Base-by-base conservation (phyloP, 1,284 basidiomycete species). In the Ceraceosorus bombacis region DNA sequence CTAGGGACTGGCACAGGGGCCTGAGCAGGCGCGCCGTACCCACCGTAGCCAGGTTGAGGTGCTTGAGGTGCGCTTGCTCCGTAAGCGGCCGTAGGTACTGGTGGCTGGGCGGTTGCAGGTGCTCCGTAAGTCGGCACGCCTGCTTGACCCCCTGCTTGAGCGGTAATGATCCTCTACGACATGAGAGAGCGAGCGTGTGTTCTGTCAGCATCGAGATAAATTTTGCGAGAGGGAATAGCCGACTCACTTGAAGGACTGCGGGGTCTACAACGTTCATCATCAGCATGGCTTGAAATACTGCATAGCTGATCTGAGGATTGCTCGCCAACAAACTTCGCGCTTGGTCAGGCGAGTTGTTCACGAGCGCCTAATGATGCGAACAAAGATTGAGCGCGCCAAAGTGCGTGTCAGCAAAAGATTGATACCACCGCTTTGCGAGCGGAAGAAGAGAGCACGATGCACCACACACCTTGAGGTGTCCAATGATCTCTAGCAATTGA, bases 241-340 rank as follows among this genome's bases (percentile, higher is more conserved):
- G 46, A 73, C 82, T 72, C 69, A 86, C 84, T 73, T 86, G 82
- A 2, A 97, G 82, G 55, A 96, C 86, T 2, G 85, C 83, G 1
- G 88, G 85, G 69, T 97, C 93, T 53, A 98, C 90, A 36, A 98
- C 90, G 75, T 94, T 90, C 83, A 95, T 90, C 61, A 96, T 82
- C 5, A 98, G 81, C 73, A 98, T 85, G 0, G 90, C 89, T 80
- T 97, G 94, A 81, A 98, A 97, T 15, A 98, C 83, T 0, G 94
- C 94, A 76, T 97, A 98, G 2, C 91, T 87, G 13, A 96, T 83
- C 79, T 98, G 94, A 12, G 95, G 94, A 71, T 96, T 88, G 6
- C 85, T 81, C 7, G 85, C 81, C 41, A 99, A 83, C 41, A 98
- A 80, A 4, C 84, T 81, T 53, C 86, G 82, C 41, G 94, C 93